These are phyloP conservation scores for Echinosophora koreensis DNA, from an alignment of 306 rosid genomes.

Conservation along the genomic window DNA sequence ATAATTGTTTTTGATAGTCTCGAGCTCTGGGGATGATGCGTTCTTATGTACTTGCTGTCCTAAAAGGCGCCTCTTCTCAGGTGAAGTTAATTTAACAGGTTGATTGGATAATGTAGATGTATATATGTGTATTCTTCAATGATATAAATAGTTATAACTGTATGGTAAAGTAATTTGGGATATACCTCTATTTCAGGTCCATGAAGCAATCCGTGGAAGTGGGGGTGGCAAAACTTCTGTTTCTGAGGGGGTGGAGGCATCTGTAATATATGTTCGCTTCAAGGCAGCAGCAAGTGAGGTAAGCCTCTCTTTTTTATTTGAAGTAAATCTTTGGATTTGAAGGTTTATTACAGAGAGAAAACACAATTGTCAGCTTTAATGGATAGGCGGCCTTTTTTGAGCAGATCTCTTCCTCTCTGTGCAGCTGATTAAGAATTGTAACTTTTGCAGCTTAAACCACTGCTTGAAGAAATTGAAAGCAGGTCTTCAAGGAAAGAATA, in stretches of 20 bases:
- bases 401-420: constrained; percentile 23
- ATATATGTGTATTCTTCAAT: constrained; percentile 13
- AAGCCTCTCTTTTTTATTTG: constrained; percentile 39
- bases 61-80: constrained; percentile 96
- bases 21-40: constrained; percentile 98
- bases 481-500: constrained; percentile 96
- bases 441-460: constrained; percentile 85
- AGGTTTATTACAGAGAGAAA: constrained; percentile 30
- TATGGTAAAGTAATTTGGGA: constrained; percentile 34
- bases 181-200: constrained; percentile 73
- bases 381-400: constrained; percentile 31
- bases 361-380: constrained; percentile 20
- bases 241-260: constrained; percentile 98
- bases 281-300: constrained; percentile 99
- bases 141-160: constrained; percentile 23
- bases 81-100: constrained; percentile 57
- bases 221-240: constrained; percentile 74
- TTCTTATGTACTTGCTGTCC: constrained; percentile 81
- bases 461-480: constrained; percentile 92
- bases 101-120: constrained; percentile 40
- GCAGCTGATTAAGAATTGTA: constrained; percentile 45
- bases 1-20: constrained; percentile 68
- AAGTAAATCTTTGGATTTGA: constrained; percentile 29
- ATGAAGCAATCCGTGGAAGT: constrained; percentile 83
- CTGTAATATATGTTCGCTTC: constrained; percentile 95